phyloP scores from a whole-genome alignment of 768 basidiomycete species.

The Cystobasidium tubakii region DNA sequence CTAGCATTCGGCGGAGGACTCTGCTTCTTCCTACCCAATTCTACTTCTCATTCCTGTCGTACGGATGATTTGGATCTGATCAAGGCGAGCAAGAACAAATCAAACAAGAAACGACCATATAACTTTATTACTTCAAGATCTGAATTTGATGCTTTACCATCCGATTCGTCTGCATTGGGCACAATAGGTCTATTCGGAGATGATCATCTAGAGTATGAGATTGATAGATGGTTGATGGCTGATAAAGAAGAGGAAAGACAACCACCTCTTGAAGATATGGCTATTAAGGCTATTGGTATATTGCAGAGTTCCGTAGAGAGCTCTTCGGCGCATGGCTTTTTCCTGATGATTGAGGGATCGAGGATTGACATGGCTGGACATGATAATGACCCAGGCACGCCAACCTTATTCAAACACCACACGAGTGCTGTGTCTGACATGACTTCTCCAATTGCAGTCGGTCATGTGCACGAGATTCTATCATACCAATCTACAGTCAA shows the following conservation, averaged over 20 bases:
- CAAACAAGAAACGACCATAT: conserved; percentile 2
- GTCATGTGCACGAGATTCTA: conserved; percentile 43
- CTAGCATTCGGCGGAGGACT: conserved; percentile 46
- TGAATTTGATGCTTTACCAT: conserved; percentile 36
- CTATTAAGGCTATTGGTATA: conserved; percentile 41
- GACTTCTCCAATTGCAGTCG: conserved; percentile 30
- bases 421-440: conserved; percentile 16
- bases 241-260: conserved; percentile 36
- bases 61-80: conserved; percentile 43
- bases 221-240: conserved; percentile 43
- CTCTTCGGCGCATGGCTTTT: conserved; percentile 42
- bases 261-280: conserved; percentile 45
- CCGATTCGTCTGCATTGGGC: conserved; percentile 25
- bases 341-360: conserved; percentile 46
- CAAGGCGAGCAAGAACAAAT: conserved; percentile 23
- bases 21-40: conserved; percentile 45
- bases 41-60: conserved; percentile 40
- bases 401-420: conserved; percentile 32
- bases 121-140: conserved; percentile 40
- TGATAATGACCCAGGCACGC: background rate
- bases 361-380: conserved; percentile 45
- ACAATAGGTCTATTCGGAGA: conserved; percentile 42
- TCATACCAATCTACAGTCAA: conserved; percentile 44
- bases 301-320: conserved; percentile 31
- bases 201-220: conserved; percentile 46